A percentile compares a stretch with the other conserved stretches of the same genome.
Evolutionary conservation across 805 yeast species (phyloP).

Genomic region (Candida glaebosa): DNA sequence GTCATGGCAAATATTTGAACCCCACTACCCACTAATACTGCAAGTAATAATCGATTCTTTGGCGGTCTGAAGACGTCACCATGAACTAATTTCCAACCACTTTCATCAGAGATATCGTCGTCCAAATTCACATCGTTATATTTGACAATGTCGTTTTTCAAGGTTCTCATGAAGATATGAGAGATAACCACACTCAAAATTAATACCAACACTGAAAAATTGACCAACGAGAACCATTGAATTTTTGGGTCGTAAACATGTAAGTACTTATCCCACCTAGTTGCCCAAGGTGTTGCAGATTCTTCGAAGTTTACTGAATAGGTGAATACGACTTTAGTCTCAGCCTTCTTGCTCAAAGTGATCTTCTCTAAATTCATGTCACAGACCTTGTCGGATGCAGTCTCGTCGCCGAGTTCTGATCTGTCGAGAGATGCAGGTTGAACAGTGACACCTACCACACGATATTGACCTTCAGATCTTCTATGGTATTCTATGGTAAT

Average conservation of each 20-base stretch:
- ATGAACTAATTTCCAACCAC: constrained; percentile 95
- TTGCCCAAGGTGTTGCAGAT: constrained; percentile 87
- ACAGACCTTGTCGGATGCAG: constrained; percentile 27
- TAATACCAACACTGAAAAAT: constrained; percentile 78
- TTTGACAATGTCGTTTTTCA: constrained; percentile 79
- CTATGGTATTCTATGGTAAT: constrained; percentile 79
- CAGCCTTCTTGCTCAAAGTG: constrained; percentile 45
- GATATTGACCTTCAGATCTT: constrained; percentile 59
- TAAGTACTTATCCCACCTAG: constrained; percentile 96
- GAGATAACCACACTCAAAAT: constrained; percentile 74
- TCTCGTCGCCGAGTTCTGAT: constrained; percentile 19
- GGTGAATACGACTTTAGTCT: constrained; percentile 67
- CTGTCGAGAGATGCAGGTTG: constrained; percentile 58
- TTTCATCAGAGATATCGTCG: constrained; percentile 83
- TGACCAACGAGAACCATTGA: constrained; percentile 92
- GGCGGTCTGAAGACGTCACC: constrained; percentile 96
- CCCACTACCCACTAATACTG: constrained; percentile 87
- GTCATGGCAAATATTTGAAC: constrained; percentile 78
- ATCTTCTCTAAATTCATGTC: constrained; percentile 38
- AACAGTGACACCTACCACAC: constrained; percentile 90
- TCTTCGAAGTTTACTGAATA: constrained; percentile 74
- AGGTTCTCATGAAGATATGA: constrained; percentile 72
- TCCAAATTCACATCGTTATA: constrained; percentile 88
- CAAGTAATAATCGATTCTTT: constrained; percentile 59
- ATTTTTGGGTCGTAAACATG: constrained; percentile 89